These are phyloP conservation scores for Talaromyces liani DNA, from an alignment of 495 filamentous ascomycete species.

Conservation along the genomic window DNA sequence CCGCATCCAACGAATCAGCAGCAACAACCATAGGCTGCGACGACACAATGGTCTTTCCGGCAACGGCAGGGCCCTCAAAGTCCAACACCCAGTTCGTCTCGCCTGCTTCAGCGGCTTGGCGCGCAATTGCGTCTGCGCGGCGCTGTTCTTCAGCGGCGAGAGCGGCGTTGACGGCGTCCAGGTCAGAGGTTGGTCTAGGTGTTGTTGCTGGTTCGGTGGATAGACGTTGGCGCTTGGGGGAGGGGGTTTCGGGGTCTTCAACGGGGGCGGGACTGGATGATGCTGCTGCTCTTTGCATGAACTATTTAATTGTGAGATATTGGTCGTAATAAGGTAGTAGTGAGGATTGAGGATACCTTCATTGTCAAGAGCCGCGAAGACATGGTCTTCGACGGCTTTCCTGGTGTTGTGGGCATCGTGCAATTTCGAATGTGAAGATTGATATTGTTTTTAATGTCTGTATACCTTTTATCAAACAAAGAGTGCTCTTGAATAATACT, in stretches of 20 bases:
- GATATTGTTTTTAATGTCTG: too few species aligned
- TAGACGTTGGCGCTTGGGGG: constrained; percentile 37
- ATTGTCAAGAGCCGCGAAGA: constrained; percentile 87
- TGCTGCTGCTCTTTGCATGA: constrained; percentile 90
- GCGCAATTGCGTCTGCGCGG: constrained; percentile 60
- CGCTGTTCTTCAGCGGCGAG: constrained; percentile 69
- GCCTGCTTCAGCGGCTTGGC: constrained; percentile 63
- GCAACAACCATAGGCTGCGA: constrained; percentile 25
- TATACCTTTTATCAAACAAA: too few species aligned
- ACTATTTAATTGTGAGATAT: constrained; percentile 34
- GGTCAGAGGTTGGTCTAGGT: constrained; percentile 25
- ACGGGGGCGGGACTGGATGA: constrained; percentile 34
- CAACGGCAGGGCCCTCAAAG: constrained; percentile 10
- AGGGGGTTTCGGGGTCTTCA: constrained; percentile 20
- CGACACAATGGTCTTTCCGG: constrained; percentile 7
- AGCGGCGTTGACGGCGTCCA: constrained; percentile 61
- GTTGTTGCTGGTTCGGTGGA: constrained; percentile 21
- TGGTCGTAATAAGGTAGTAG: background rate
- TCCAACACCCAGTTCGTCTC: constrained; percentile 84
- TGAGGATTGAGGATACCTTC: constrained; percentile 48
- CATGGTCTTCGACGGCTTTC: constrained; percentile 59
- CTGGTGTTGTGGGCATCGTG: constrained; percentile 26
- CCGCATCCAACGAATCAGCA: constrained; percentile 30
- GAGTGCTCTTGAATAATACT: too few species aligned
- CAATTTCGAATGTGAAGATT: too few species aligned